A percentile compares a stretch with the other conserved stretches of the same genome.
Evolutionary conservation across 2,329 filamentous ascomycete species (phyloP).

Genomic region (Ophiostoma sp.): DNA sequence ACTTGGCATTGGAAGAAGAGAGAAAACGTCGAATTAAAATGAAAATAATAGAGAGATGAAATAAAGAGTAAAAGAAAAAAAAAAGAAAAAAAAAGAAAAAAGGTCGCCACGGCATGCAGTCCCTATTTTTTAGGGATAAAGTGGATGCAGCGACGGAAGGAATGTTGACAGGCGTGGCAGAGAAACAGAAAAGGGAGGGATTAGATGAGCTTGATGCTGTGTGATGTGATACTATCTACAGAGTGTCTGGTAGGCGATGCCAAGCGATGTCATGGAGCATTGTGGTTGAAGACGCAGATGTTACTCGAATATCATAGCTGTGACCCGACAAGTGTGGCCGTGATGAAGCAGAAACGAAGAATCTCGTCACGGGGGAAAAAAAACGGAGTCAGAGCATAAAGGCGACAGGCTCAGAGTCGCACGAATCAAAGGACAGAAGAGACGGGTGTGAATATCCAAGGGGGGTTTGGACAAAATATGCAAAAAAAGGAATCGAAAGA

Average conservation of each 20-base stretch:
- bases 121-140: slow-evolving; percentile 5
- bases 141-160: neutral
- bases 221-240: neutral
- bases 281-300: neutral
- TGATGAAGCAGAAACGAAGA: neutral
- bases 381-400: neutral
- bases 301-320: neutral
- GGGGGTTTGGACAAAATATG: neutral
- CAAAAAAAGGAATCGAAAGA: neutral
- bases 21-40: neutral
- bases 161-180: slow-evolving; percentile 6
- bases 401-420: neutral
- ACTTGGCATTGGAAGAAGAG: neutral
- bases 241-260: neutral
- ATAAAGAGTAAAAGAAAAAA: neutral
- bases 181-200: neutral
- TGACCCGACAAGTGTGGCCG: neutral
- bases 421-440: neutral
- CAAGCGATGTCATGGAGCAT: neutral
- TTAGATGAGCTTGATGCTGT: neutral
- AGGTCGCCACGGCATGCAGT: neutral
- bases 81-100: neutral
- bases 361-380: neutral
- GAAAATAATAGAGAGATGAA: neutral
- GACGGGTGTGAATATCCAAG: neutral